Evolutionary conservation across 345 rosid genomes (phyloP).

Genomic region (Erysimum cheiranthoides): DNA sequence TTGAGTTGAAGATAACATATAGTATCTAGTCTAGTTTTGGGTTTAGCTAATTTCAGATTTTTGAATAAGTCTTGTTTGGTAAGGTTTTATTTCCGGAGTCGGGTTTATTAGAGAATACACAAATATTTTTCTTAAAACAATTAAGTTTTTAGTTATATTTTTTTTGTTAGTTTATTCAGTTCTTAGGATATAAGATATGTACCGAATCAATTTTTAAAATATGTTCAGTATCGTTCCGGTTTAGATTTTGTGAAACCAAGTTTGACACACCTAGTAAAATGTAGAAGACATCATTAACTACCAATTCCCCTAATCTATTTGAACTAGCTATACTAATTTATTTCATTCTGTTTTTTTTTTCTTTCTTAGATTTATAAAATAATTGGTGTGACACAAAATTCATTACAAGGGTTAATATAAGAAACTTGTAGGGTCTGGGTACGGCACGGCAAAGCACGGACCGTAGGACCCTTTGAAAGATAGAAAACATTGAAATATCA

Average conservation of each 20-base stretch:
- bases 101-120: too few species aligned
- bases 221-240: too few species aligned
- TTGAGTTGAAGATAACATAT: neutral
- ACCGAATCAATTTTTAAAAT: too few species aligned
- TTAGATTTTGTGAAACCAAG: neutral
- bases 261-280: neutral
- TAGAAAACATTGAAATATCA: slow-evolving; percentile 1
- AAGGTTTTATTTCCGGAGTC: too few species aligned
- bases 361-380: neutral
- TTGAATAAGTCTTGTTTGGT: too few species aligned
- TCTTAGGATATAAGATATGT: too few species aligned
- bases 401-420: slow-evolving; percentile 11
- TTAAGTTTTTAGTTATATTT: too few species aligned
- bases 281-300: neutral
- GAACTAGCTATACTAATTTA: neutral
- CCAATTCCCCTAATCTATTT: neutral
- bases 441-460: slow-evolving; percentile 34
- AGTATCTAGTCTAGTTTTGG: neutral
- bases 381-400: slow-evolving; percentile 22
- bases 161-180: too few species aligned
- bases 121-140: too few species aligned
- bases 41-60: neutral
- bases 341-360: too few species aligned
- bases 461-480: slow-evolving; percentile 32
- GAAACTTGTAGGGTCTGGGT: slow-evolving; percentile 35